A percentile compares a stretch with the other conserved stretches of the same genome.
These are phyloP conservation scores for Salisapilia sapeloensis DNA, from an alignment of 352 stramenopile species.

Conservation along the genomic window DNA sequence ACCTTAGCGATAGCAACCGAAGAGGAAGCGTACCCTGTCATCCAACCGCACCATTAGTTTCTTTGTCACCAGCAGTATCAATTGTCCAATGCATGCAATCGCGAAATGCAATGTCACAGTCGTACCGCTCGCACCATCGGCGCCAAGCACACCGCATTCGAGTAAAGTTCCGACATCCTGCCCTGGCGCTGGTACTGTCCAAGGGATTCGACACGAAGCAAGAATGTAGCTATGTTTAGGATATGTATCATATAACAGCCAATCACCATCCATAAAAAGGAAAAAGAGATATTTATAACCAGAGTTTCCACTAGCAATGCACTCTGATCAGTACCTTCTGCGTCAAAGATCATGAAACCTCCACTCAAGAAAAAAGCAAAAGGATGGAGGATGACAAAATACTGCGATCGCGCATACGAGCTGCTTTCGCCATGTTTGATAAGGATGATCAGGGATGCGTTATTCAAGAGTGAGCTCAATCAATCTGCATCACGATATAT, in stretches of 20 bases:
- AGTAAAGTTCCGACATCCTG: slow-evolving; percentile 32
- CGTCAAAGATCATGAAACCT: no score
- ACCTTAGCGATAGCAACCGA: slow-evolving; percentile 78
- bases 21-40: slow-evolving; percentile 81
- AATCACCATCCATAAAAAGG: no score
- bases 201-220: no score
- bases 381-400: slow-evolving; percentile 19
- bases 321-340: no score
- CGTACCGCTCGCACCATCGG: slow-evolving; percentile 90
- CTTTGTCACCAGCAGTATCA: slow-evolving; percentile 2
- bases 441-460: slow-evolving; percentile 84
- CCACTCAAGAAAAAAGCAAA: no score
- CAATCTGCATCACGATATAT: background rate
- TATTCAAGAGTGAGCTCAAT: slow-evolving; percentile 75
- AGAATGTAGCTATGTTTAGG: no score
- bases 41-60: background rate
- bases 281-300: no score
- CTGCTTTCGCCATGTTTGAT: slow-evolving; percentile 84
- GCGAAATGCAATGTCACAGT: slow-evolving; percentile 1
- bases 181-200: no score
- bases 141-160: slow-evolving; percentile 66
- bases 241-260: no score
- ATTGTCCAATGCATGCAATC: background rate
- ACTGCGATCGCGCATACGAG: slow-evolving; percentile 42
- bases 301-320: no score